Conservation (phyloP, 345 rosid species). For the Salix viminalis region DNA sequence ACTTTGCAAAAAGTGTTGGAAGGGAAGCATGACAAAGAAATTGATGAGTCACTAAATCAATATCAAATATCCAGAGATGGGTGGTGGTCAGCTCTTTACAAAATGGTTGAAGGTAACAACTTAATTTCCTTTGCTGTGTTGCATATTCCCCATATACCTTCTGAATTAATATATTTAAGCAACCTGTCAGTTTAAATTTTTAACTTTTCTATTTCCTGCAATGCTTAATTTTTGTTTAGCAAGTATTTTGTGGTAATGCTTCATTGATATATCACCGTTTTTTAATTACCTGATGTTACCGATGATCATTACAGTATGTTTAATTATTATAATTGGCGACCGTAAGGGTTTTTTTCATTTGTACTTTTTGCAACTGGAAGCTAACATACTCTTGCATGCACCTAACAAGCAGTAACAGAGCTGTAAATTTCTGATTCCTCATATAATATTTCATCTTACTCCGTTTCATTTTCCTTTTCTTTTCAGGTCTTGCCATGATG, state of each 20-base stretch:
- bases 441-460: not conserved
- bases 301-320: too few species aligned
- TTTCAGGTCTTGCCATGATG: constrained; percentile 77
- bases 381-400: not conserved
- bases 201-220: too few species aligned
- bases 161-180: not conserved
- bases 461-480: not conserved
- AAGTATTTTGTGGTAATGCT: too few species aligned
- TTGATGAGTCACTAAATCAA: constrained; percentile 51
- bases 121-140: not conserved
- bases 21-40: constrained; percentile 75
- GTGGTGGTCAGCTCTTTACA: constrained; percentile 96
- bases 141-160: not conserved
- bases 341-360: too few species aligned
- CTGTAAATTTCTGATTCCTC: not conserved
- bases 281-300: too few species aligned
- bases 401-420: not conserved
- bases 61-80: constrained; percentile 58
- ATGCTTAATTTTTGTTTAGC: too few species aligned
- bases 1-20: constrained; percentile 80
- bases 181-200: too few species aligned
- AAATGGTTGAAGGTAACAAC: constrained; percentile 75
- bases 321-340: too few species aligned
- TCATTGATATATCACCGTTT: too few species aligned
- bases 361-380: too few species aligned